Evolutionary conservation across 2,329 filamentous ascomycete species (phyloP).

Genomic region (Trichoderma atroviride): DNA sequence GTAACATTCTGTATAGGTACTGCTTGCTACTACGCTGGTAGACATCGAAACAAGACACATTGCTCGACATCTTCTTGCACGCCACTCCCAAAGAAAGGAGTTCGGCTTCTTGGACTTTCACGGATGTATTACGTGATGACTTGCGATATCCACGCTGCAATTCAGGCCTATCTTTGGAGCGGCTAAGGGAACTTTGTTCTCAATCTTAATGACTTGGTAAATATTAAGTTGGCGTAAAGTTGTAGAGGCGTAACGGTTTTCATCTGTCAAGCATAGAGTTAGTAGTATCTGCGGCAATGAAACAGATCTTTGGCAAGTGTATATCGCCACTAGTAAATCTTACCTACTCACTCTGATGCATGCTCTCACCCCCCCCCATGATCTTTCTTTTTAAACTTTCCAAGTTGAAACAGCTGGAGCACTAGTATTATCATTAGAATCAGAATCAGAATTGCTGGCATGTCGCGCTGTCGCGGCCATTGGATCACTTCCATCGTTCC

Average conservation of each 20-base stretch:
- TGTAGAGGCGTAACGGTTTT: background rate
- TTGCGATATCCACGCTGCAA: background rate
- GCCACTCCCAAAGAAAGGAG: background rate
- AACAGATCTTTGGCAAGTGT: constrained; percentile 1
- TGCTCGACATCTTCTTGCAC: background rate
- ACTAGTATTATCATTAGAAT: background rate
- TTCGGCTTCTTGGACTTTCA: background rate
- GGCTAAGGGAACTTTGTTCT: background rate
- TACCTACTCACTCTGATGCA: background rate
- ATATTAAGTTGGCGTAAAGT: background rate
- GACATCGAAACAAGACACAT: background rate
- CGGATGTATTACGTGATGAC: background rate
- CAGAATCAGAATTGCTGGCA: background rate
- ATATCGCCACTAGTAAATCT: background rate
- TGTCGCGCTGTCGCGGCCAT: background rate
- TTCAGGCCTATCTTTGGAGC: background rate
- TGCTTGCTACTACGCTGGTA: background rate
- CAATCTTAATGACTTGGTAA: background rate
- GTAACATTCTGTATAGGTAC: background rate
- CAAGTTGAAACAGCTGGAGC: background rate
- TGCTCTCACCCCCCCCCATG: background rate
- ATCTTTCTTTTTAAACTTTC: background rate
- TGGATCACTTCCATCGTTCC: background rate
- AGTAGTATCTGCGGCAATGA: background rate
- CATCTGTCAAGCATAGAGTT: background rate